These are phyloP conservation scores for Ascochyta fabae DNA, from an alignment of 2,329 filamentous ascomycete genomes.

Conservation along the genomic window DNA sequence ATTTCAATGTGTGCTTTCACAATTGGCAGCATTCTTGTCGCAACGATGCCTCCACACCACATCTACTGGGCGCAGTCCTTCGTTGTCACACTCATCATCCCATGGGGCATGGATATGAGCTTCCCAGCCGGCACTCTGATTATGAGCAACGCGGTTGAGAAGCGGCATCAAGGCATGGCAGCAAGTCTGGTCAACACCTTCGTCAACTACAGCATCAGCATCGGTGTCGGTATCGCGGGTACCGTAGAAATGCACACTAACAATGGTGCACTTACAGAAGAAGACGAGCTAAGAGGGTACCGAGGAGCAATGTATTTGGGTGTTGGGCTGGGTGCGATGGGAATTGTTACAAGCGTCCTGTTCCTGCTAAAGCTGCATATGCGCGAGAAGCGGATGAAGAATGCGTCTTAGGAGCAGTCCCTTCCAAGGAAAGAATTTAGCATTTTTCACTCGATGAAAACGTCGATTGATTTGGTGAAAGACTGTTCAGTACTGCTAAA, in stretches of 20 bases:
- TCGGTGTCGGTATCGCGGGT: constrained; percentile 53
- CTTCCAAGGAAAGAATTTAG: too few relatives aligned
- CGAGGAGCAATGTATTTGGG: constrained; percentile 49
- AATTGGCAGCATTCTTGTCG: constrained; percentile 49
- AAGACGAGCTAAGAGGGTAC: constrained; percentile 47
- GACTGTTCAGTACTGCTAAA: too few relatives aligned
- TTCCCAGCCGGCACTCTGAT: constrained; percentile 53
- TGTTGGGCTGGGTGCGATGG: constrained; percentile 44
- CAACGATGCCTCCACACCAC: constrained; percentile 50
- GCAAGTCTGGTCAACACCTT: constrained; percentile 51
- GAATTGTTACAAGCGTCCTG: constrained; percentile 31
- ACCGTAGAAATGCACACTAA: constrained; percentile 52
- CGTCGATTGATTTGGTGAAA: too few relatives aligned
- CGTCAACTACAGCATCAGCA: constrained; percentile 53
- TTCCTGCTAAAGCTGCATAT: constrained; percentile 33
- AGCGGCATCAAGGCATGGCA: constrained; percentile 52
- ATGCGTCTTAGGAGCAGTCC: neutral
- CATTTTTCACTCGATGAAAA: too few relatives aligned
- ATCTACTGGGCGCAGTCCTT: constrained; percentile 54
- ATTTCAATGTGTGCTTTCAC: constrained; percentile 41
- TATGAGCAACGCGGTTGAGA: constrained; percentile 47
- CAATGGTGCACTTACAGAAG: constrained; percentile 33
- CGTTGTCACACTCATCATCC: constrained; percentile 40
- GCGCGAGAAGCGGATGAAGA: constrained; percentile 6
- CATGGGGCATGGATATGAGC: constrained; percentile 52